A percentile compares a stretch with the other conserved stretches of the same genome.
Conservation (phyloP, 257 asterid genomes). For the Solanum sparsipilum region DNA sequence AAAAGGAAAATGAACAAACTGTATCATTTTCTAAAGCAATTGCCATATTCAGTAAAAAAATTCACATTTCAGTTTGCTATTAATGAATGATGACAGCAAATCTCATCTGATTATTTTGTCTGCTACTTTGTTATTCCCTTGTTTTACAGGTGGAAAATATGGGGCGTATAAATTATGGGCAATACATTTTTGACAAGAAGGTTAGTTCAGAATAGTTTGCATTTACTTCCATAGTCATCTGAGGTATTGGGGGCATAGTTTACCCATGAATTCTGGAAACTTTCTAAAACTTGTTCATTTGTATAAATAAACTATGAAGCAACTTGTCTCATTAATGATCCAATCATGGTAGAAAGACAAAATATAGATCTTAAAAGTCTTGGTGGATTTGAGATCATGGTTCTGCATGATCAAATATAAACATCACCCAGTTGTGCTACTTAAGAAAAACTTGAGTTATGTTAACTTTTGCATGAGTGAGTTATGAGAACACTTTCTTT, state of each 20-base stretch:
- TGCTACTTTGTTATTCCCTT: constrained; percentile 1
- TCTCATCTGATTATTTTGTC: not conserved
- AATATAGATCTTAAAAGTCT: not conserved
- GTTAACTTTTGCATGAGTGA: not conserved
- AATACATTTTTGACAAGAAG: constrained; percentile 68
- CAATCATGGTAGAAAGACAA: not conserved
- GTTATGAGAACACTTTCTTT: not conserved
- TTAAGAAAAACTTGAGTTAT: not conserved
- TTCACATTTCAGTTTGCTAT: not conserved
- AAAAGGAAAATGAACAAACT: not conserved
- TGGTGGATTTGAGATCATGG: not conserved
- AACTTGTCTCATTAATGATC: not conserved
- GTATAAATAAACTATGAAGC: not conserved
- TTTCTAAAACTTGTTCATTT: not conserved
- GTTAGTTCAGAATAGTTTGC: constrained; percentile 20
- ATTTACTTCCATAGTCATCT: not conserved
- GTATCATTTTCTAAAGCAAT: not conserved
- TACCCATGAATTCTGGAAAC: not conserved
- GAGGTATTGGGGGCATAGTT: not conserved
- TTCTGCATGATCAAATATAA: not conserved
- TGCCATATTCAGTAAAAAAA: not conserved
- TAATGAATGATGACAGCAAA: not conserved
- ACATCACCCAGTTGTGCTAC: not conserved
- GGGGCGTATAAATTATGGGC: constrained; percentile 93
- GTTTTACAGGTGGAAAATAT: constrained; percentile 79